A percentile compares a stretch with the other conserved stretches of the same genome.
phyloP scores from a whole-genome alignment of 2,329 filamentous ascomycete species.

The Exophiala spinifera region DNA sequence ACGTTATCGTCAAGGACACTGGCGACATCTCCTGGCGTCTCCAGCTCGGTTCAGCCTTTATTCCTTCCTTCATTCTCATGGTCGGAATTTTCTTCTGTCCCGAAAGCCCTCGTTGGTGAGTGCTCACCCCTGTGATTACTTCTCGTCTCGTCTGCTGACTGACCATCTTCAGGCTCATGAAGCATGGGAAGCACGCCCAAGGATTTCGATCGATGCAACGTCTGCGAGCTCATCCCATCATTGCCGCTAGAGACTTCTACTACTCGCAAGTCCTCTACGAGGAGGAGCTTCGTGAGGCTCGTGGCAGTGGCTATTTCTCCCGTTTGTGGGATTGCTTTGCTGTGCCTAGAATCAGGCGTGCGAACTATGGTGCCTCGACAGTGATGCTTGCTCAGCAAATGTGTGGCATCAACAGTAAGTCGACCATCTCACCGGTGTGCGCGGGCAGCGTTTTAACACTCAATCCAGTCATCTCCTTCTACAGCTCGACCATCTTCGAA shows the following conservation, averaged over 20 bases:
- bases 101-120: slow-evolving; percentile 41
- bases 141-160: not conserved
- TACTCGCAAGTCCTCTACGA: slow-evolving; percentile 33
- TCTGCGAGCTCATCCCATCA: slow-evolving; percentile 35
- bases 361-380: slow-evolving; percentile 29
- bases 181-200: slow-evolving; percentile 28
- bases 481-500: not conserved
- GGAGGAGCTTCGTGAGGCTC: slow-evolving; percentile 1
- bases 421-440: not conserved
- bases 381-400: slow-evolving; percentile 51
- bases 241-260: slow-evolving; percentile 55
- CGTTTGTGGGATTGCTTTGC: slow-evolving; percentile 31
- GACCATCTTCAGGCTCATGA: slow-evolving; percentile 28
- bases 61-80: slow-evolving; percentile 61
- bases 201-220: slow-evolving; percentile 29
- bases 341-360: slow-evolving; percentile 30
- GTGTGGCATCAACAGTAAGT: slow-evolving; percentile 28
- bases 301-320: slow-evolving; percentile 47
- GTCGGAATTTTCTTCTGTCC: slow-evolving; percentile 60
- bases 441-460: not conserved
- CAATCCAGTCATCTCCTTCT: not conserved
- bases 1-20: slow-evolving; percentile 59
- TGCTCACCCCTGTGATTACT: no score
- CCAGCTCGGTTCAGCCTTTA: slow-evolving; percentile 62
- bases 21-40: slow-evolving; percentile 61